Evolutionary conservation across 192 early-diverging fungal species (phyloP).

Genomic region (Oehlia diaphana): DNA sequence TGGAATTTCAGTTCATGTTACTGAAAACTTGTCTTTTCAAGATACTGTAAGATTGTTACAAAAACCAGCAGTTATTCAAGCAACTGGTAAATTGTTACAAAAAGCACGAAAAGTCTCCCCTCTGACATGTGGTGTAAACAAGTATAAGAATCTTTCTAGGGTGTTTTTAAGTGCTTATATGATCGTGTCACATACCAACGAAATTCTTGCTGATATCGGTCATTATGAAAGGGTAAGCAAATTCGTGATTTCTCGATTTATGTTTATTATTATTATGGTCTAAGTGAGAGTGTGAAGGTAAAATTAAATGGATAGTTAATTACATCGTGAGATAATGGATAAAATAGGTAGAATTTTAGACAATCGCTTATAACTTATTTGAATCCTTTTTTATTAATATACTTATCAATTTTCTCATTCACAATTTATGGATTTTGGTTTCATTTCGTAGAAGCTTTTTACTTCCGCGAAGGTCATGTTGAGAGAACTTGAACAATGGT

Average conservation of each 20-base stretch:
- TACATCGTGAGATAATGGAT: not conserved
- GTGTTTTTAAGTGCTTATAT: constrained; percentile 75
- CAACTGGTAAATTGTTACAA: constrained; percentile 41
- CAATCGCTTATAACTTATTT: too few species aligned
- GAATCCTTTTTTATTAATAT: not conserved
- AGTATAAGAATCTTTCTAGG: constrained; percentile 55
- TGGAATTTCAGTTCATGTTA: not conserved
- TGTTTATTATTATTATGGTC: too few species aligned
- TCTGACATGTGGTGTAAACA: constrained; percentile 9
- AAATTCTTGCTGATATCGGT: constrained; percentile 57
- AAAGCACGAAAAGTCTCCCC: constrained; percentile 25
- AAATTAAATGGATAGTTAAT: too few species aligned
- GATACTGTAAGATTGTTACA: constrained; percentile 18
- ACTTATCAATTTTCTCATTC: not conserved
- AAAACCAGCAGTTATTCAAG: constrained; percentile 37
- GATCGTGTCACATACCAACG: constrained; percentile 62
- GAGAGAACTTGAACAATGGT: constrained; percentile 38
- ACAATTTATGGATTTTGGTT: not conserved
- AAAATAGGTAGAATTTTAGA: not conserved
- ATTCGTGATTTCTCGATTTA: not conserved
- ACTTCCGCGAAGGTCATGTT: constrained; percentile 37
- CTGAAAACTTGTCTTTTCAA: constrained; percentile 2
- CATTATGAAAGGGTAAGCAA: constrained; percentile 54
- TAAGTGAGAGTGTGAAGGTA: too few species aligned
- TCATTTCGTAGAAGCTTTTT: constrained; percentile 34